A percentile compares a stretch with the other conserved stretches of the same genome.
phyloP scores from a whole-genome alignment of 805 yeast genomes.

The Cyberlindnera meyerae region DNA sequence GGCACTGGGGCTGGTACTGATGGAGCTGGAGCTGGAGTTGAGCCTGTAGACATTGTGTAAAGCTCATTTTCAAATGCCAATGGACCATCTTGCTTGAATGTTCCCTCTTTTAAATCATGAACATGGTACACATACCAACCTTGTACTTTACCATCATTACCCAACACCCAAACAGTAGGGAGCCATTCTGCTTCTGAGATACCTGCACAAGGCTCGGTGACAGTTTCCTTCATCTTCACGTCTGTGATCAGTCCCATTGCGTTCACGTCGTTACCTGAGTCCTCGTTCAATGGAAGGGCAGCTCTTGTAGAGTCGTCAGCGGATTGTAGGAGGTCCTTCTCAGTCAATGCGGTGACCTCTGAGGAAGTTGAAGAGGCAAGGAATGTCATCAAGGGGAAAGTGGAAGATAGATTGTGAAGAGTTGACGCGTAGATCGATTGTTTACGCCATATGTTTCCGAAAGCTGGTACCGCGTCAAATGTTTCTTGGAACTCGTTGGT shows the following conservation, averaged over 20 bases:
- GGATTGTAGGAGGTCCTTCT: constrained; percentile 37
- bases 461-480: constrained; percentile 47
- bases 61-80: constrained; percentile 9
- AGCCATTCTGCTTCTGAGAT: constrained; percentile 55
- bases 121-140: constrained; percentile 64
- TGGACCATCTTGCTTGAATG: constrained; percentile 25
- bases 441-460: constrained; percentile 43
- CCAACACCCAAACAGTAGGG: constrained; percentile 61
- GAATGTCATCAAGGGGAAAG: constrained; percentile 33
- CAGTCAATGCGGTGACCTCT: constrained; percentile 49
- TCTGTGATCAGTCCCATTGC: constrained; percentile 71
- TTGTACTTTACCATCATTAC: constrained; percentile 56
- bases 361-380: constrained; percentile 61
- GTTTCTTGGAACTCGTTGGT: constrained; percentile 28
- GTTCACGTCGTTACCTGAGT: constrained; percentile 60
- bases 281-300: constrained; percentile 64
- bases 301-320: constrained; percentile 71
- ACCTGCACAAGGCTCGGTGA: constrained; percentile 51
- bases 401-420: constrained; percentile 38
- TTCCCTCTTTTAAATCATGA: constrained; percentile 39
- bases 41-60: too few species aligned
- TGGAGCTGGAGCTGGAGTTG: too few species aligned
- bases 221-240: constrained; percentile 37
- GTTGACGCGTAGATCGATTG: constrained; percentile 40
- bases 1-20: background rate